Evolutionary conservation across 2,329 filamentous ascomycete species (phyloP).

Genomic region (Penicillium paneum): DNA sequence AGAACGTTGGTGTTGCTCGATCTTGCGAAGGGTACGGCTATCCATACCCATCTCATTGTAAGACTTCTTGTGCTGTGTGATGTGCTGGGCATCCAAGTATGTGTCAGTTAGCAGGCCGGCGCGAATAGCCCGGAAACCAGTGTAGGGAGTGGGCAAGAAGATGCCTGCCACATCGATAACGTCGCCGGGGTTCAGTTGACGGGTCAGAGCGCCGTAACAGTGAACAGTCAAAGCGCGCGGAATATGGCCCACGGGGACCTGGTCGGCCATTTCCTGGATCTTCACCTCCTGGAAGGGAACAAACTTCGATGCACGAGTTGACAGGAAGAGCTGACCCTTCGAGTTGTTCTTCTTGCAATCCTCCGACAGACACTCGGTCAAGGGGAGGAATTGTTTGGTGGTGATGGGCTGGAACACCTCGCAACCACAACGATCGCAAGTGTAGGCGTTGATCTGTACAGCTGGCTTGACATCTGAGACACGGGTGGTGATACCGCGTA

Average conservation of each 20-base stretch:
- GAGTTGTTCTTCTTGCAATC: constrained; percentile 87
- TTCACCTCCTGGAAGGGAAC: constrained; percentile 97
- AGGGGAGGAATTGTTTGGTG: constrained; percentile 83
- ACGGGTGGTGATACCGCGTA: constrained; percentile 88
- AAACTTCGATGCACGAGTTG: constrained; percentile 95
- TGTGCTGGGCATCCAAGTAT: constrained; percentile 89
- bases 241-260: constrained; percentile 97
- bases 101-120: constrained; percentile 96
- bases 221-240: constrained; percentile 85
- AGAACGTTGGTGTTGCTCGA: constrained; percentile 77
- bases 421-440: constrained; percentile 91
- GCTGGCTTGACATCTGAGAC: constrained; percentile 97
- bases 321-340: constrained; percentile 89
- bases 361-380: constrained; percentile 82
- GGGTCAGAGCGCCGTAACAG: constrained; percentile 80
- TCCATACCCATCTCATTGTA: constrained; percentile 91
- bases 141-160: constrained; percentile 95
- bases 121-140: constrained; percentile 96
- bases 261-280: constrained; percentile 98
- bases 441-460: constrained; percentile 97
- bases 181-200: constrained; percentile 88
- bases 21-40: constrained; percentile 71
- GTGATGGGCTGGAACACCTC: constrained; percentile 97
- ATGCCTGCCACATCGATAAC: constrained; percentile 92
- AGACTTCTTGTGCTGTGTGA: constrained; percentile 95